Conservation (phyloP, 345 rosid genomes). For the Populus davidiana region DNA sequence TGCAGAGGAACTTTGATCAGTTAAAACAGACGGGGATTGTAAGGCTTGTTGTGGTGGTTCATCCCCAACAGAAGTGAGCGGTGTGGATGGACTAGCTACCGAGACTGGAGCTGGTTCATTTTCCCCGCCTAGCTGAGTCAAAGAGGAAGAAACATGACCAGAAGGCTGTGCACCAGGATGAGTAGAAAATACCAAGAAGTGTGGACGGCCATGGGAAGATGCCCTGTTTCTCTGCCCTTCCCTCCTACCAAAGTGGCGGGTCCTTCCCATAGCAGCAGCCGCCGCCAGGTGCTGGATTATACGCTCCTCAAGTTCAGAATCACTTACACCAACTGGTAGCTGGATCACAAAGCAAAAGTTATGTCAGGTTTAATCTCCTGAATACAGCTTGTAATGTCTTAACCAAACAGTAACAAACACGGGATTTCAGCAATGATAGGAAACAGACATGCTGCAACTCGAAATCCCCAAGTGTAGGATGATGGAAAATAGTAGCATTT, state of each 20-base stretch:
- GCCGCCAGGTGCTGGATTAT: slow-evolving; percentile 48
- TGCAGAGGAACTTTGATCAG: slow-evolving; percentile 31
- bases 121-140: slow-evolving; percentile 28
- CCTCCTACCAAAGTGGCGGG: slow-evolving; percentile 24
- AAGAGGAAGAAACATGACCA: slow-evolving; percentile 34
- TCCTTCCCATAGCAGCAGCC: slow-evolving; percentile 41
- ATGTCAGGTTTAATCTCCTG: background rate
- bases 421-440: background rate
- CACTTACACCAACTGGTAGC: slow-evolving; percentile 28
- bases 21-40: slow-evolving; percentile 24
- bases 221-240: slow-evolving; percentile 29
- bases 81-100: slow-evolving; percentile 17
- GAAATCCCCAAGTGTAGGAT: slow-evolving; percentile 29
- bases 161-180: slow-evolving; percentile 29
- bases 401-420: background rate
- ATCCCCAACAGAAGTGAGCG: slow-evolving; percentile 19
- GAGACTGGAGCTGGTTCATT: slow-evolving; percentile 28
- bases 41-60: slow-evolving; percentile 27
- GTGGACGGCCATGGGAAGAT: slow-evolving; percentile 26
- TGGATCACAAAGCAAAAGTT: slow-evolving; percentile 3
- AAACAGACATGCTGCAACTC: slow-evolving; percentile 31
- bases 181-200: slow-evolving; percentile 28
- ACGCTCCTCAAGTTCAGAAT: slow-evolving; percentile 31
- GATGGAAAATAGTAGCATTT: slow-evolving; percentile 26
- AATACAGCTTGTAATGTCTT: background rate